A percentile compares a stretch with the other conserved stretches of the same genome.
Conservation (phyloP, 768 basidiomycete species). For the Suillus weaverae region DNA sequence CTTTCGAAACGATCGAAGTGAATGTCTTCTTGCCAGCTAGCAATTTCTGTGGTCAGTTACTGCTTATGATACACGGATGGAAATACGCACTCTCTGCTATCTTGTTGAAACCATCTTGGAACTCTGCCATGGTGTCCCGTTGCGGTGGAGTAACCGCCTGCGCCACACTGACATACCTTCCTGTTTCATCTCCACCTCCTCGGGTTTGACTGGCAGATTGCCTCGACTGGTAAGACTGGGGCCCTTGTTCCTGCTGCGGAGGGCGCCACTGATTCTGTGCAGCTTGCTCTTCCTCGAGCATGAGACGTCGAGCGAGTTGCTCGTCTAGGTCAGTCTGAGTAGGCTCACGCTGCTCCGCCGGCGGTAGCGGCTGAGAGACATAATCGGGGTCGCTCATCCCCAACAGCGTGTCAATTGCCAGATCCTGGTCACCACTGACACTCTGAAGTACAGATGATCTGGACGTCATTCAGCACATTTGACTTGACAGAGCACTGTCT, state of each 20-base stretch:
- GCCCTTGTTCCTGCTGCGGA: conserved; percentile 14
- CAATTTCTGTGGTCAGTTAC: neutral
- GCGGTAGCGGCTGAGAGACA: conserved; percentile 35
- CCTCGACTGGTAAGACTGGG: conserved; percentile 27
- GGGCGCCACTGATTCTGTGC: conserved; percentile 21
- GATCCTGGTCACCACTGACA: conserved; percentile 67
- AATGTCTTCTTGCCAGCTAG: conserved; percentile 80
- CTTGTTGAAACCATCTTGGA: conserved; percentile 73
- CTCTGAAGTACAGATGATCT: conserved; percentile 75
- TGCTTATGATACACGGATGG: neutral
- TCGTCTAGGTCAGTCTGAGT: conserved; percentile 77
- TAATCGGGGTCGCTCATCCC: conserved; percentile 88
- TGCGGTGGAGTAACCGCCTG: conserved; percentile 27
- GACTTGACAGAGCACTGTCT: neutral
- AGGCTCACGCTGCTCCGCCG: neutral
- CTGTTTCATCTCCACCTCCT: conserved; percentile 10
- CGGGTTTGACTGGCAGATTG: conserved; percentile 6
- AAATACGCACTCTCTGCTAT: conserved; percentile 70
- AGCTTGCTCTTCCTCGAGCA: conserved; percentile 56
- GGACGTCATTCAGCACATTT: conserved; percentile 2
- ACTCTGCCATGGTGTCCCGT: conserved; percentile 60
- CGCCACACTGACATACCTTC: conserved; percentile 11
- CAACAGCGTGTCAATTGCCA: conserved; percentile 73
- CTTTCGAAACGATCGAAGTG: conserved; percentile 67
- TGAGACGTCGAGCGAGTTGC: conserved; percentile 70